These are phyloP conservation scores for Ophiobolus disseminans DNA, from an alignment of 2,329 filamentous ascomycete species.

Conservation along the genomic window DNA sequence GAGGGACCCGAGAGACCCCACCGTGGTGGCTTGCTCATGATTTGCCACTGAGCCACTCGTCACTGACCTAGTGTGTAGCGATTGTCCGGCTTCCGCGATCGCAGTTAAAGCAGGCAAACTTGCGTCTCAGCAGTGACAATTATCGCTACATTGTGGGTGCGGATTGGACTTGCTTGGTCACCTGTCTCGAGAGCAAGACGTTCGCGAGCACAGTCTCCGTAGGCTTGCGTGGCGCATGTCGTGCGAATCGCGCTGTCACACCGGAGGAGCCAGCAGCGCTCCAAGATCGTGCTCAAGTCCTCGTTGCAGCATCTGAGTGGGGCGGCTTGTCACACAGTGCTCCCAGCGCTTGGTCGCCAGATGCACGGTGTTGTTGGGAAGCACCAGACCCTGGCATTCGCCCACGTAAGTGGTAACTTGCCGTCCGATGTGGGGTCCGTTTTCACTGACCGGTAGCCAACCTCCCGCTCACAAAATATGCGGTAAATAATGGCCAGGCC, in stretches of 20 bases:
- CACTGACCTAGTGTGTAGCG: too few relatives aligned
- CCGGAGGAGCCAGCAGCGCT: constrained; percentile 1
- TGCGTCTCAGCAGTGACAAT: not conserved
- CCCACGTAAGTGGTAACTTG: not conserved
- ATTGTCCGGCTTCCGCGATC: too few relatives aligned
- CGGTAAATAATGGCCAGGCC: too few relatives aligned
- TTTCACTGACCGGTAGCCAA: not conserved
- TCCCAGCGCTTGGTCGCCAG: constrained; percentile 1
- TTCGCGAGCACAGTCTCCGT: not conserved
- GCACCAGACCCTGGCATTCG: not conserved
- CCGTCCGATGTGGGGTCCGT: not conserved
- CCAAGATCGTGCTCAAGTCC: constrained; percentile 7
- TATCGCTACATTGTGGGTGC: not conserved
- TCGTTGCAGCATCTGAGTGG: constrained; percentile 9
- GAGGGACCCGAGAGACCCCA: not conserved
- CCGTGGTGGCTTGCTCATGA: not conserved
- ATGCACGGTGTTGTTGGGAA: constrained; percentile 1
- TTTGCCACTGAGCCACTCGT: too few relatives aligned
- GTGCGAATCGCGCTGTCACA: constrained; percentile 5
- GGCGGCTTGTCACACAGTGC: not conserved
- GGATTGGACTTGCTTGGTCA: constrained; percentile 5
- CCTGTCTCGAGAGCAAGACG: not conserved
- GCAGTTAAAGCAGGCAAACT: not conserved
- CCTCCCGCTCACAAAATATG: too few relatives aligned
- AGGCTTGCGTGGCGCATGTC: constrained; percentile 8